Evolutionary conservation across 2,329 filamentous ascomycete species (phyloP), one percentile per base, ranked within the genome.

Genomic region (Colletotrichum simmondsii): DNA sequence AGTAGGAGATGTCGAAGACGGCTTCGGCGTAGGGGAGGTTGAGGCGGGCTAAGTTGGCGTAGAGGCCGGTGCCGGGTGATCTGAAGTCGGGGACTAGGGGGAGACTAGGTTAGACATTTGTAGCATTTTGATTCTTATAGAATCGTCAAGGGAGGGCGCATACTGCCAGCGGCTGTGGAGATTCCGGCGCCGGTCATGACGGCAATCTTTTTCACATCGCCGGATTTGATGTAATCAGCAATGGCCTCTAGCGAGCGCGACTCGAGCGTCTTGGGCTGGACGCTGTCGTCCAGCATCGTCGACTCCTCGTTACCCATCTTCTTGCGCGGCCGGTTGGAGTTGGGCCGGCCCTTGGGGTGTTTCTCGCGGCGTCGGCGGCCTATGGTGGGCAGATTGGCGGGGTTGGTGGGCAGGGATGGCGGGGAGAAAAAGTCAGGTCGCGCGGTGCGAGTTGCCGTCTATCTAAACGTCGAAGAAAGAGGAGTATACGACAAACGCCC

Each of bases 171-270:
- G 11, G 90, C 88, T 0, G 94, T 96, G 35, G 92, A 94, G 76
- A 98, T 97, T 60, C 96, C 96, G 14, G 96, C 95, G 71, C 96
- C 96, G 2, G 94, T 95, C 90, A 98, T 91, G 74, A 98, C 93
- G 28, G 97, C 94, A 70, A 99, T 93, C 62, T 88, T 89, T 77
- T 89, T 89, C 42, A 88, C 91, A 61, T 88, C 82, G 58, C 92
- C 93, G 78, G 91, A 87, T 76, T 90, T 91, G 82, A 99, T 95
- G 78, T 94, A 92, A 32, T 93, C 89, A n/a, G 95, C 95, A 52
- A 98, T 86, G 4, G 91, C 93, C 22, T 92, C 87, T 16, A 98
- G 82, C 32, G 89, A 93, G 68, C 95, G 91, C 37, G 89, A 89
- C 54, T 88, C 84, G 16, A 98, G 87, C 0, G 91, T 94, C 65